phyloP scores from a whole-genome alignment of 1,284 basidiomycete genomes.

The Microbotryum saponariae region DNA sequence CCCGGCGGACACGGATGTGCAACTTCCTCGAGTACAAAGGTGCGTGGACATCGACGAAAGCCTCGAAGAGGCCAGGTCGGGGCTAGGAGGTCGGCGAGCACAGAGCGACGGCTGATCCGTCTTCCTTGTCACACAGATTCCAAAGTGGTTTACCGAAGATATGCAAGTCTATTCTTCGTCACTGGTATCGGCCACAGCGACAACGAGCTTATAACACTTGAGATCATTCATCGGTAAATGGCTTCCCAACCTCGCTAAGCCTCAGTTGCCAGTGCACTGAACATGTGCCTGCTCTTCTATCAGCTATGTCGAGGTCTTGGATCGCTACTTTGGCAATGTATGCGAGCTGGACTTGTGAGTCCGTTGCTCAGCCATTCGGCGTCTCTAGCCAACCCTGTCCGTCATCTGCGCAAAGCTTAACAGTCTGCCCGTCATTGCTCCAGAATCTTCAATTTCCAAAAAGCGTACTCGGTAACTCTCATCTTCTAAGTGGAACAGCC shows the following conservation, averaged over 20 bases:
- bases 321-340: slow-evolving; percentile 98
- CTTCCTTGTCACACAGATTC: slow-evolving; percentile 27
- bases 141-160: slow-evolving; percentile 95
- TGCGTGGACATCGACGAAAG: slow-evolving; percentile 40
- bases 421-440: neutral
- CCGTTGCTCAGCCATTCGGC: neutral
- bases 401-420: neutral
- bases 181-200: slow-evolving; percentile 80
- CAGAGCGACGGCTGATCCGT: neutral
- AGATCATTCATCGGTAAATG: slow-evolving; percentile 76
- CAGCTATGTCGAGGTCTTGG: slow-evolving; percentile 90
- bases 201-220: slow-evolving; percentile 86
- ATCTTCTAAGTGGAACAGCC: neutral
- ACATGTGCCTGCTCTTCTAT: neutral
- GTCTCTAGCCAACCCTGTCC: too few relatives aligned
- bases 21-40: slow-evolving; percentile 99
- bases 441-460: slow-evolving; percentile 97
- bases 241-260: neutral
- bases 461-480: slow-evolving; percentile 72
- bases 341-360: slow-evolving; percentile 88
- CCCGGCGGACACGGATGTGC: slow-evolving; percentile 92
- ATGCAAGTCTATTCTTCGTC: slow-evolving; percentile 97
- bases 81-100: too few relatives aligned
- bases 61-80: neutral
- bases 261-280: neutral